Percentiles rank a stretch among this genome's conserved stretches.
phyloP scores from a whole-genome alignment of 495 filamentous ascomycete genomes.

The Aspergillus cristatus region DNA sequence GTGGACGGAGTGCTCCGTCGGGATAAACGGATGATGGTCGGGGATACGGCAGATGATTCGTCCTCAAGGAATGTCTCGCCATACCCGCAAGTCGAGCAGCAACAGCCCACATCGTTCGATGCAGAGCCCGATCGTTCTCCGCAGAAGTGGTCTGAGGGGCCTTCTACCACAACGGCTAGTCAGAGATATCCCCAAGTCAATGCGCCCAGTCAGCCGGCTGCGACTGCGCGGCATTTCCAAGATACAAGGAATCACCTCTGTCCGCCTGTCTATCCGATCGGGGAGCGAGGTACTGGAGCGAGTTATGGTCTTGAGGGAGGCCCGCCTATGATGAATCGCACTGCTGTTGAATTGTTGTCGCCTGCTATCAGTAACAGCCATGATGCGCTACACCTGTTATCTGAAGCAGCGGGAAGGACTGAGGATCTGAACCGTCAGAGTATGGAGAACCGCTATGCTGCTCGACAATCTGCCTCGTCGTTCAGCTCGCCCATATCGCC shows the following conservation, averaged over 20 bases:
- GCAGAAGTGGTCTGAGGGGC: conserved; percentile 26
- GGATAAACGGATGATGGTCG: conserved; percentile 42
- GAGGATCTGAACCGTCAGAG: conserved; percentile 39
- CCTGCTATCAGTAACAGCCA: conserved; percentile 50
- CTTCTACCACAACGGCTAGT: conserved; percentile 4
- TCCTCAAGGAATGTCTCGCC: conserved; percentile 18
- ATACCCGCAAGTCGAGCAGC: conserved; percentile 9
- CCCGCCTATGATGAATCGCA: conserved; percentile 44
- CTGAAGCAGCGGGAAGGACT: conserved; percentile 48
- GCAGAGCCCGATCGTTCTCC: conserved; percentile 10
- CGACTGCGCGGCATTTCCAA: conserved; percentile 18
- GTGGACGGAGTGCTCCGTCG: conserved; percentile 41
- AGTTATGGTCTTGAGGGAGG: conserved; percentile 26
- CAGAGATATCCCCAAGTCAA: conserved; percentile 6
- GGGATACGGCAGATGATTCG: conserved; percentile 20
- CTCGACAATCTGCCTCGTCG: conserved; percentile 33
- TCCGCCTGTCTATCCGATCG: conserved; percentile 18
- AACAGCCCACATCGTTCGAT: conserved; percentile 17
- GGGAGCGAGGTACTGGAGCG: conserved; percentile 16
- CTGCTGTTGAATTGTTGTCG: conserved; percentile 45
- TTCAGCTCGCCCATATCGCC: conserved; percentile 36
- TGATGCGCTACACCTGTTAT: conserved; percentile 49
- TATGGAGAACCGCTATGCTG: conserved; percentile 28
- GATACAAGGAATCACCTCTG: conserved; percentile 20
- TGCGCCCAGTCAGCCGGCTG: conserved; percentile 11